Conservation (phyloP, 305 asterid genomes). For the Stenogyne calaminthoides region DNA sequence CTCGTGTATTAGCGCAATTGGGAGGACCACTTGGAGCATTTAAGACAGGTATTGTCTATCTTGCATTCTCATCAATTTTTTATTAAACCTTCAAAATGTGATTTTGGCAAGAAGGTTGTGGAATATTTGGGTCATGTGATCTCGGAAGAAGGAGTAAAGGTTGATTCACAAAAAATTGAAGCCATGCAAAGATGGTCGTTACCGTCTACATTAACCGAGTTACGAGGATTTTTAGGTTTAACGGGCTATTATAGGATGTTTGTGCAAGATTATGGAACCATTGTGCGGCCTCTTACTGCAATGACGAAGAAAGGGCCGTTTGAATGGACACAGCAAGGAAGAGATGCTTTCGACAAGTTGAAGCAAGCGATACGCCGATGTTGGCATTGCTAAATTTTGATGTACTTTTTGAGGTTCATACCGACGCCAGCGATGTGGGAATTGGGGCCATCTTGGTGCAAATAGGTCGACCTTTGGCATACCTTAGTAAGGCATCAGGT, state of each 20-base stretch:
- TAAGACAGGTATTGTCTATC: no score
- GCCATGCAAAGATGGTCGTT: neutral
- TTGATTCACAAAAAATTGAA: neutral
- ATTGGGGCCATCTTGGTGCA: neutral
- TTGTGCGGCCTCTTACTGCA: neutral
- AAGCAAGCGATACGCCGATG: neutral
- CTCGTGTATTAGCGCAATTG: no score
- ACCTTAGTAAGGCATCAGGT: neutral
- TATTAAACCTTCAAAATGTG: neutral
- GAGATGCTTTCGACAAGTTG: neutral
- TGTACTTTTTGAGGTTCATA: neutral
- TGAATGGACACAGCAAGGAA: neutral
- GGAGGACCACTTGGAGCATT: no score
- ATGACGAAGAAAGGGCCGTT: neutral
- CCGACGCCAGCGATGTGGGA: neutral
- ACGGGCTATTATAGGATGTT: neutral
- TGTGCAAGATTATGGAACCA: neutral
- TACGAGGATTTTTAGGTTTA: neutral
- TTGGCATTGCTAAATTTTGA: neutral
- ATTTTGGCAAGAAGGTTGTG: neutral
- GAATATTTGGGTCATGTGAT: neutral
- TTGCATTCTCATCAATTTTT: no score
- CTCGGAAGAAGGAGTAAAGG: neutral
- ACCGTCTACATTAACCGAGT: neutral
- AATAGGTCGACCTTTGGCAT: neutral